Evolutionary conservation across 495 filamentous ascomycete species (phyloP), one percentile per base, ranked within the genome.

Genomic region (Mycothermus thermophilus): DNA sequence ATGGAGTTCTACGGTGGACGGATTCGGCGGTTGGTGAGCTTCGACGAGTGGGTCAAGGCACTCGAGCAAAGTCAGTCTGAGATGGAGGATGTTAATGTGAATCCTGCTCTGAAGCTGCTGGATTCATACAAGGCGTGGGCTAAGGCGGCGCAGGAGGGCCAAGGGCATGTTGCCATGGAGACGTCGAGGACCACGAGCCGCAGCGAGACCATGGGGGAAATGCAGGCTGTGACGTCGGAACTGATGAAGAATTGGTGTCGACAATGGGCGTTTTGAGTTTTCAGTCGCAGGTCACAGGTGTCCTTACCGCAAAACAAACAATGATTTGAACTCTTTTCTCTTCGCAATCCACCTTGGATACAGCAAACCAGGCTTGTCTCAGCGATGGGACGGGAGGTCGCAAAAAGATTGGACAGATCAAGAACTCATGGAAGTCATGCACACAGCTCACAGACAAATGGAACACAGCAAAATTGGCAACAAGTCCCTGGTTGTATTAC

Each of bases 161-260:
- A 34, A 34, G 38, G 17, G 16, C 52, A 26, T 30, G 29, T 64
- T 34, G 21, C 42, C 10, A 52, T 63, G 42, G 51, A 52, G 10
- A 48, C 46, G 42, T 24, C 28, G 13, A 24, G 43, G 16, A 66
- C 58, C 0, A 47, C 35, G 17, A 33, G 39, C 17, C 47, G 48
- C 12, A 60, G 56, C 30, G 37, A 45, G 28, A 60, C 63, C 2
- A 57, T 69, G 51, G 42, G 38, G 16, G 33, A 48, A 7, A 48
- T 60, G 35, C 38, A 51, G 10, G 37, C 58, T 0, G 50, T 72
- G 8, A 63, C 54, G 7, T 41, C 38, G 2, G 53, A 54, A 10
- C 41, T 68, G 50, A 66, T 72, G 59, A 47, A 41, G 29, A 52
- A 57, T 21, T 74, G 69, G 68, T 57, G 71, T 34, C 38, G 44